Conservation (phyloP, 2,329 filamentous ascomycete species). For the Salinomyces thailandicus region DNA sequence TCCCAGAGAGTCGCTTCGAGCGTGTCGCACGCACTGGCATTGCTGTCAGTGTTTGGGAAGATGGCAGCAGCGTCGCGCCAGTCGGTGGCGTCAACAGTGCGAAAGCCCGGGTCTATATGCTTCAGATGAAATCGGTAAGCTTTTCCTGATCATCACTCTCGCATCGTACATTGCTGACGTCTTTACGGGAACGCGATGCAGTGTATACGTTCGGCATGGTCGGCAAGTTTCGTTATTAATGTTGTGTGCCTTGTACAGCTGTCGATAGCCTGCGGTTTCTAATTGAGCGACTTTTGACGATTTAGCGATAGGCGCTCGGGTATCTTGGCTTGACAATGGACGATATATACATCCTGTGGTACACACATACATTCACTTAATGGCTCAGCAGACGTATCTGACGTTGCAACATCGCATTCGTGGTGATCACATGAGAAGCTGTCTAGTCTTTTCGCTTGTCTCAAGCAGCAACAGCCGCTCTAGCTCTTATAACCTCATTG, state of each 20-base stretch:
- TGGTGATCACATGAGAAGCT: no score
- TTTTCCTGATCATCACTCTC: not conserved
- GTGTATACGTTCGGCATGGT: slow-evolving; percentile 40
- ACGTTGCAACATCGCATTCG: no score
- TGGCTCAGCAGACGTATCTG: no score
- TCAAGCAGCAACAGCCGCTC: no score
- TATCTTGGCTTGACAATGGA: no score
- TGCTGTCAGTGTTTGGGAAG: slow-evolving; percentile 77
- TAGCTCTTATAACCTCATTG: no score
- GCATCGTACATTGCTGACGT: slow-evolving; percentile 5
- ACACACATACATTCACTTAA: no score
- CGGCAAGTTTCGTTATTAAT: slow-evolving; percentile 40
- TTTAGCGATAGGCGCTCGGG: not conserved
- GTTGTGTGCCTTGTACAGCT: not conserved
- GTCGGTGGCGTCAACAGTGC: slow-evolving; percentile 48
- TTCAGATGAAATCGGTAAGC: slow-evolving; percentile 36
- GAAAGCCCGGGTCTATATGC: slow-evolving; percentile 52
- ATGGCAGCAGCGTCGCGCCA: slow-evolving; percentile 38
- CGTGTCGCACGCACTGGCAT: slow-evolving; percentile 75
- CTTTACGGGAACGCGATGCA: slow-evolving; percentile 36
- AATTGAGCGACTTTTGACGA: no score
- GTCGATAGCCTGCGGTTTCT: no score
- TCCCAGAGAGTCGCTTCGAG: slow-evolving; percentile 77
- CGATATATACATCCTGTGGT: no score
- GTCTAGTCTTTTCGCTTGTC: no score